Evolutionary conservation across 441 rosid genomes (phyloP), one percentile per base, ranked within the genome.

Genomic region (Pelargonium australe): DNA sequence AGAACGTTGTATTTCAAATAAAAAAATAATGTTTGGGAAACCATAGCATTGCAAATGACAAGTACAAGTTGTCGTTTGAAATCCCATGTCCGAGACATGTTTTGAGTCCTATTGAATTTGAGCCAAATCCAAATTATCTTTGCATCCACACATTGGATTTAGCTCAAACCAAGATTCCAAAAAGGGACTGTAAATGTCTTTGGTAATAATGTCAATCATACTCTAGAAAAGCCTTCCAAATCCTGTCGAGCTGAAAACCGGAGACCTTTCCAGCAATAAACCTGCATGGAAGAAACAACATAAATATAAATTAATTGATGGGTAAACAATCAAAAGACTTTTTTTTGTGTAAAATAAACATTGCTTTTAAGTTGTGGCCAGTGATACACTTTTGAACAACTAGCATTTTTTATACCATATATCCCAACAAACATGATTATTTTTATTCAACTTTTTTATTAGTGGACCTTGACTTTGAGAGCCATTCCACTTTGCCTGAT

Each of bases 241-340:
- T 95, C 98, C 82, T 95, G 99, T 73, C 97, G 83, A 65, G 99
- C 98, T 67, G 99, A 77, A 75, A 89, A 78, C 10, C 97, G 89
- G 41, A 95, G 88, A 73, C 99, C 99, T 81, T 95, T 95, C 98
- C 98, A 92, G 86, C 99, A 95, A 72, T 92, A 95, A 73, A 95
- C 99, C 99, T 92, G 82, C 73, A 73, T 69, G 53, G 65, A 14
- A 64, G 67, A 51, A 19, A 17, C 45, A n/a, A 14, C 57, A 12
- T 12, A 55, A 7, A 70, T 55, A 5, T 16, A 55, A 16, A 16
- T 8, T 7, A 55, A 17, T 16, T 55, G 17, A 55, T 55, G 7
- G n/a, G 63, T 57, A 57, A 17, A 57, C n/a, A n/a, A n/a, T n/a
- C 62, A 7, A 57, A 34, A 34, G 40, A 34, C 40, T 9, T 9